phyloP scores from a whole-genome alignment of 192 early-diverging fungal genomes.

The Umbelopsis sp. region DNA sequence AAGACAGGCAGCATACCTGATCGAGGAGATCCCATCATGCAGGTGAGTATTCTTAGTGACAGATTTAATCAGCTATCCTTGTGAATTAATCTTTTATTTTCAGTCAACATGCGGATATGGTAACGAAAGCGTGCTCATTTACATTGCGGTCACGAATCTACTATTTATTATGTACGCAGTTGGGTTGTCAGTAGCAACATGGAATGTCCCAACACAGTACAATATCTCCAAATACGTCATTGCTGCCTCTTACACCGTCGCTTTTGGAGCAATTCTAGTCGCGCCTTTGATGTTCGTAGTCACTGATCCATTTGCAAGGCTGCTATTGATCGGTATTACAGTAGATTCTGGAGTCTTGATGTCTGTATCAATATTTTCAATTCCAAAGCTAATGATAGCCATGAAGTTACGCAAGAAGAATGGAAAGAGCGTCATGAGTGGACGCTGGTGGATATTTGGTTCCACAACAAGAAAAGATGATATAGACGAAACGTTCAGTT shows the following conservation, averaged over 20 bases:
- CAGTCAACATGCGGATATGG: constrained; percentile 12
- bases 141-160: constrained; percentile 5
- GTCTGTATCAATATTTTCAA: constrained; percentile 7
- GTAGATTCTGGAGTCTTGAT: constrained; percentile 5
- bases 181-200: constrained; percentile 11
- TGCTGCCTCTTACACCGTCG: constrained; percentile 5
- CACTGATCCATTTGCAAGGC: not conserved
- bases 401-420: not conserved
- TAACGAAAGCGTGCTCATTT: not conserved
- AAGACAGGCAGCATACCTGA: constrained; percentile 6
- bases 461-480: not conserved
- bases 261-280: constrained; percentile 9
- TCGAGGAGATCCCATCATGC: not conserved
- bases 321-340: not conserved
- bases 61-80: too few species aligned
- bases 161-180: constrained; percentile 15
- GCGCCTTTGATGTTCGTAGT: constrained; percentile 9
- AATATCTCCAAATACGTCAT: constrained; percentile 19
- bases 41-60: too few species aligned
- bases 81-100: not conserved
- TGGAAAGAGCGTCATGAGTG: not conserved
- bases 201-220: constrained; percentile 22
- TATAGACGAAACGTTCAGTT: not conserved
- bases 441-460: not conserved
- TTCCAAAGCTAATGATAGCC: not conserved